Base-by-base conservation (phyloP, 2,329 filamentous ascomycete genomes). In the Penicillium nordicum region DNA sequence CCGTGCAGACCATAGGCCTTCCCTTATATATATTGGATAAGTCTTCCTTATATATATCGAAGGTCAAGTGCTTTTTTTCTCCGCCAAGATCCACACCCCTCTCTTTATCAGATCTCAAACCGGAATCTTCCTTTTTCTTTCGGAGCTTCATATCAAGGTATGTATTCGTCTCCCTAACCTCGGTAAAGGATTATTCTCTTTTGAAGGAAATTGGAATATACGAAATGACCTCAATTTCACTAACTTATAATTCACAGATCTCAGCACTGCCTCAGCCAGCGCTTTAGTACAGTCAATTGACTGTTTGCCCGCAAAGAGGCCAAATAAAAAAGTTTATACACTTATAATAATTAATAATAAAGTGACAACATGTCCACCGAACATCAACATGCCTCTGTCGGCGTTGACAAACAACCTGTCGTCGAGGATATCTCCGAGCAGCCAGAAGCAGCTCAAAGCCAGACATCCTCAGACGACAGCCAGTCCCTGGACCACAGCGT, bases 401-500 rank as follows among this genome's bases (percentile, higher is more conserved):
- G 50, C 11, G 41, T 43, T 5, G 47, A 38, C 41, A 66, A 67
- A 34, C 48, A 57, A 5, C 56, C 53, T 16, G 36, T 25, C 12
- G 44, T 59, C 3, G 57, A 57, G 5, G 51, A 55, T 44, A 57
- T 63, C 21, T 41, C 50, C 7, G 63, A 66, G 51, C 54, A 55
- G 40, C 29, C 54, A 41, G 50, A 46, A 18, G 27, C 23, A 25
- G n/a, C 52, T 16, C 23, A 45, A 18, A 32, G 49, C 49, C 23
- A 48, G 25, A 36, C 29, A 41, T 37, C 48, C 29, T 25, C 27
- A 12, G 63, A 65, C 14, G 63, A 64, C 21, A 59, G 63, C 2
- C 65, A 70, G 37, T 56, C 65, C 3, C 60, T 58, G n/a, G 71
- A 72, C 53, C 65, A 69, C 30, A 68, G 67, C 53, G 50, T 68